Conservation (phyloP, 352 stramenopile genomes). For the Phytophthora boehmeriae region DNA sequence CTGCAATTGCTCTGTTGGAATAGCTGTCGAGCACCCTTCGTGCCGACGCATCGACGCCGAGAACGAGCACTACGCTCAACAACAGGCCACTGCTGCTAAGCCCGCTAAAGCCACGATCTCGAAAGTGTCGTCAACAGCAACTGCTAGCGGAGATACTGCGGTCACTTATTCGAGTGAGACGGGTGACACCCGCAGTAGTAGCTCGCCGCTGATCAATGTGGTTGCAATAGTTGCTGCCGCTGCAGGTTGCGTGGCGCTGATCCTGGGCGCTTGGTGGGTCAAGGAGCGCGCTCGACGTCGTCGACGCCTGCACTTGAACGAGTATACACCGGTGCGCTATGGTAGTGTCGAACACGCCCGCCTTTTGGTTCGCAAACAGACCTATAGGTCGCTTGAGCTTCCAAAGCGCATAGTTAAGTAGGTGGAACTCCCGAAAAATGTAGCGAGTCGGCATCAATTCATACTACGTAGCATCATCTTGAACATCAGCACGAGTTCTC, state of each 20-base stretch:
- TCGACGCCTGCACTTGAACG: slow-evolving; percentile 33
- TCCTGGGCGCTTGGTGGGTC: slow-evolving; percentile 27
- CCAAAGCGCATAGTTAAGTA: no score
- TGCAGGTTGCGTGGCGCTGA: slow-evolving; percentile 28
- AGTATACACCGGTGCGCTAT: slow-evolving; percentile 48
- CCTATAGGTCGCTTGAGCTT: slow-evolving; percentile 8
- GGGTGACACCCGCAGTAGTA: not conserved
- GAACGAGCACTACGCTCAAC: slow-evolving; percentile 36
- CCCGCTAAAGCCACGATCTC: slow-evolving; percentile 13
- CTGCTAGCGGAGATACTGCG: not conserved
- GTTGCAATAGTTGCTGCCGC: slow-evolving; percentile 11
- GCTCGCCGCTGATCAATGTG: slow-evolving; percentile 15
- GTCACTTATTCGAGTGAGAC: slow-evolving; percentile 10
- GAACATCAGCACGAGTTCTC: no score
- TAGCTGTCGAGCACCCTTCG: slow-evolving; percentile 49
- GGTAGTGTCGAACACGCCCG: slow-evolving; percentile 50
- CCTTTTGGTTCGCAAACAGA: slow-evolving; percentile 19
- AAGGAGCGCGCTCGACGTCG: slow-evolving; percentile 40
- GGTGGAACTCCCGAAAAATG: no score
- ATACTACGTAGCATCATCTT: no score
- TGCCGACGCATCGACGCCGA: slow-evolving; percentile 73
- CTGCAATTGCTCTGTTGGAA: slow-evolving; percentile 56
- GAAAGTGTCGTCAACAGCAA: not conserved
- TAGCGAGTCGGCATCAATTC: no score
- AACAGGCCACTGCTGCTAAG: slow-evolving; percentile 13